Evolutionary conservation across 2,329 filamentous ascomycete species (phyloP).

Genomic region (Fusarium austroafricanum): DNA sequence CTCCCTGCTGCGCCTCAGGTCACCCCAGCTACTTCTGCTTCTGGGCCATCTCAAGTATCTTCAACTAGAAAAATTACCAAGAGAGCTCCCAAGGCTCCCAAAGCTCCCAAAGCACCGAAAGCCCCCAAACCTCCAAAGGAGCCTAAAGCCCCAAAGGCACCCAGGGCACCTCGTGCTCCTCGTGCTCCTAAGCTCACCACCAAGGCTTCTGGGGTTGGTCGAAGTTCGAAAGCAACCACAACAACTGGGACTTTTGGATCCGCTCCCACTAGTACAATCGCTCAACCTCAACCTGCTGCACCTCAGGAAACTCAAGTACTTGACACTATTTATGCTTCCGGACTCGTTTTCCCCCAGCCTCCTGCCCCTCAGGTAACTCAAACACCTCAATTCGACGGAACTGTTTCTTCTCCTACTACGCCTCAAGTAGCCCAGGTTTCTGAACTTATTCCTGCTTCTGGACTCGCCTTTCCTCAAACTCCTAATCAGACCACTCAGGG

Average conservation of each 20-base stretch:
- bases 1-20: not conserved
- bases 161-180: not conserved
- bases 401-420: not conserved
- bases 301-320: not conserved
- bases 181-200: not conserved
- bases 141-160: not conserved
- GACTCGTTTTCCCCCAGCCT: not conserved
- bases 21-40: not conserved
- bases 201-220: not conserved
- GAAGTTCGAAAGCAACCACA: not conserved
- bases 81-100: not conserved
- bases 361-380: not conserved
- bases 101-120: not conserved
- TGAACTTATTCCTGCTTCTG: too few species aligned
- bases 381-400: not conserved
- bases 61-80: not conserved
- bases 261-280: not conserved
- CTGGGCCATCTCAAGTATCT: not conserved
- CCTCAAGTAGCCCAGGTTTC: not conserved
- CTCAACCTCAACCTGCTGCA: not conserved
- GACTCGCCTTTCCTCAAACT: not conserved
- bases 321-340: not conserved
- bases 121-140: not conserved
- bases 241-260: not conserved
- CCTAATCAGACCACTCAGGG: not conserved